A percentile compares a stretch with the other conserved stretches of the same genome.
These are phyloP conservation scores for Prunus salicina DNA, from an alignment of 306 rosid genomes.

Conservation along the genomic window DNA sequence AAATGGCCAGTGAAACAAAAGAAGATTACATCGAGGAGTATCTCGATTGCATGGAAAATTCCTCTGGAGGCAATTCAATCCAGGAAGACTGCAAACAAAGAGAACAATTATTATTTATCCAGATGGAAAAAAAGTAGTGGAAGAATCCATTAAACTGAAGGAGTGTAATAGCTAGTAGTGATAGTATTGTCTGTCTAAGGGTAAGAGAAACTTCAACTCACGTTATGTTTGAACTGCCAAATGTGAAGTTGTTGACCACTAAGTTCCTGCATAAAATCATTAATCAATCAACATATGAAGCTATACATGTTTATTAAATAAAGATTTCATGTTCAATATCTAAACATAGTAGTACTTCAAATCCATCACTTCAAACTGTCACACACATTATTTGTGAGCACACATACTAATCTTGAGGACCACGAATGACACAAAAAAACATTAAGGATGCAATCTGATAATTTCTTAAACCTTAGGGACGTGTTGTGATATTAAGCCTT, in stretches of 20 bases:
- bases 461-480: no score
- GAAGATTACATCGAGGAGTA: conserved; percentile 11
- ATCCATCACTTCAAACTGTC: background rate
- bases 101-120: background rate
- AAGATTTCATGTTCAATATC: background rate
- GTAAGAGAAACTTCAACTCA: background rate
- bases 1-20: background rate
- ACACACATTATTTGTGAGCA: background rate
- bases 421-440: no score
- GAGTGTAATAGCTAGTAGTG: background rate
- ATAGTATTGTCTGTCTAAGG: background rate
- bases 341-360: background rate
- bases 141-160: no score
- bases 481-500: no score
- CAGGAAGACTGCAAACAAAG: conserved; percentile 18
- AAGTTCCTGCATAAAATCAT: conserved; percentile 23
- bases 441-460: no score
- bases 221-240: conserved; percentile 13
- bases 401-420: no score
- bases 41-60: conserved; percentile 25
- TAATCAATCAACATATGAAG: background rate
- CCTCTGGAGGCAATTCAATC: conserved; percentile 25
- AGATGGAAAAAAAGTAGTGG: background rate
- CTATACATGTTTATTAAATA: background rate
- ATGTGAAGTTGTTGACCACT: conserved; percentile 31